These are phyloP conservation scores for Alternaria arbusti DNA, from an alignment of 2,329 filamentous ascomycete species.

Conservation along the genomic window DNA sequence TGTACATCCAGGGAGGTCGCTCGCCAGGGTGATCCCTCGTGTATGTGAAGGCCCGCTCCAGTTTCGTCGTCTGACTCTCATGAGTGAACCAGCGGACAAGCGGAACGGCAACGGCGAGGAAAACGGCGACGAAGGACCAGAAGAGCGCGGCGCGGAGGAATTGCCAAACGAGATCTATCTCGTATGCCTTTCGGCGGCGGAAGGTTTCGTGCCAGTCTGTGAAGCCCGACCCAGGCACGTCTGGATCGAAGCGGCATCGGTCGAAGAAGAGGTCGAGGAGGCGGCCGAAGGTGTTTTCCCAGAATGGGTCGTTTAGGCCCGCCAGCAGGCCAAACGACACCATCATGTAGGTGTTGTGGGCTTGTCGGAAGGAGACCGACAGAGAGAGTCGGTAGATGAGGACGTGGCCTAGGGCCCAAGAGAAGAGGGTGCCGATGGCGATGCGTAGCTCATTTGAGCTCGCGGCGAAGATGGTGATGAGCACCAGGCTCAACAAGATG, in stretches of 20 bases:
- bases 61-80: background rate
- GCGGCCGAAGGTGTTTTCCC: conserved; percentile 11
- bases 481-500: conserved; percentile 11
- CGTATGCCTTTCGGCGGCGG: conserved; percentile 1
- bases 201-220: conserved; percentile 12
- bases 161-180: background rate
- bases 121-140: background rate
- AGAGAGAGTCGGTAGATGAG: background rate
- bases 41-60: background rate
- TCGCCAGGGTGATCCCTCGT: conserved; percentile 1
- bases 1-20: background rate
- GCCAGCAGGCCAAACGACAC: conserved; percentile 13
- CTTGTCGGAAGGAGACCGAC: background rate
- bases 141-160: background rate
- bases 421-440: conserved; percentile 2
- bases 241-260: conserved; percentile 1
- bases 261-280: conserved; percentile 9
- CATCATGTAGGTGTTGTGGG: conserved; percentile 6
- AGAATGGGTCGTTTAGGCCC: conserved; percentile 15
- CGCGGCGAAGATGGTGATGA: conserved; percentile 3
- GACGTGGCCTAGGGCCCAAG: conserved; percentile 15
- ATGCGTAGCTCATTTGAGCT: conserved; percentile 14
- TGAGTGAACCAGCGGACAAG: background rate
- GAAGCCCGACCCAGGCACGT: conserved; percentile 16
- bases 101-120: background rate